Evolutionary conservation across 2,329 filamentous ascomycete species (phyloP).

Genomic region (Aspergillus carbonarius): DNA sequence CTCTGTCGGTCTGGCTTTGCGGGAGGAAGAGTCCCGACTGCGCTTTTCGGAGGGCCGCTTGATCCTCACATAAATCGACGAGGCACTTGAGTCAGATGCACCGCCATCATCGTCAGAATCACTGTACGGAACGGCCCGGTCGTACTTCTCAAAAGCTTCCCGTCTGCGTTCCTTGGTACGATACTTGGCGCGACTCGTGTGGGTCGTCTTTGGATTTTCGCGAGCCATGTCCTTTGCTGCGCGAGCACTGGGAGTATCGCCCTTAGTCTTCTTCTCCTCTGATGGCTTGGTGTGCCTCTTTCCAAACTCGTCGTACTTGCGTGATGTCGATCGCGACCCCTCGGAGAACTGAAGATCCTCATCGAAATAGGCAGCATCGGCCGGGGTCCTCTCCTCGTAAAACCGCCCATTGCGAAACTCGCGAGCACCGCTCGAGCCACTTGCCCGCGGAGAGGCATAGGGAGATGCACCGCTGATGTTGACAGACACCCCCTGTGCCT

Average conservation of each 20-base stretch:
- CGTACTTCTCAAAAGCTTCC: slow-evolving; percentile 42
- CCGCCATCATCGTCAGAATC: slow-evolving; percentile 34
- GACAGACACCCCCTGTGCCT: slow-evolving; percentile 42
- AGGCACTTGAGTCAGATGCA: slow-evolving; percentile 34
- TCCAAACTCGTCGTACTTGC: slow-evolving; percentile 41
- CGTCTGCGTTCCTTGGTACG: slow-evolving; percentile 45
- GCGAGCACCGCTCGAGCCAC: slow-evolving; percentile 25
- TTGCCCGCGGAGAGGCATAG: slow-evolving; percentile 14
- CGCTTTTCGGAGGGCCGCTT: slow-evolving; percentile 25
- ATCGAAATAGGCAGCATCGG: slow-evolving; percentile 36
- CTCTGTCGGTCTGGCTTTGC: slow-evolving; percentile 22
- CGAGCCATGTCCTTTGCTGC: slow-evolving; percentile 35
- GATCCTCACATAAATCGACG: slow-evolving; percentile 19
- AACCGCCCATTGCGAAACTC: slow-evolving; percentile 44
- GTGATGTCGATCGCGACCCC: slow-evolving; percentile 36
- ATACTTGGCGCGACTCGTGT: slow-evolving; percentile 38
- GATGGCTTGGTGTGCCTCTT: slow-evolving; percentile 34
- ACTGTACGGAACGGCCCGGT: slow-evolving; percentile 25
- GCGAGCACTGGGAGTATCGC: slow-evolving; percentile 26
- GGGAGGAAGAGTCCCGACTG: slow-evolving; percentile 23
- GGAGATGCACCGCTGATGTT: slow-evolving; percentile 14
- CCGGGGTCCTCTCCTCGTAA: slow-evolving; percentile 46
- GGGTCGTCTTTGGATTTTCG: slow-evolving; percentile 31
- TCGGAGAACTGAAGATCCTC: slow-evolving; percentile 40
- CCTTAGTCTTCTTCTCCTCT: slow-evolving; percentile 40